These are phyloP conservation scores for Talaromyces sp. DNA, from an alignment of 2,329 filamentous ascomycete species.

Conservation along the genomic window DNA sequence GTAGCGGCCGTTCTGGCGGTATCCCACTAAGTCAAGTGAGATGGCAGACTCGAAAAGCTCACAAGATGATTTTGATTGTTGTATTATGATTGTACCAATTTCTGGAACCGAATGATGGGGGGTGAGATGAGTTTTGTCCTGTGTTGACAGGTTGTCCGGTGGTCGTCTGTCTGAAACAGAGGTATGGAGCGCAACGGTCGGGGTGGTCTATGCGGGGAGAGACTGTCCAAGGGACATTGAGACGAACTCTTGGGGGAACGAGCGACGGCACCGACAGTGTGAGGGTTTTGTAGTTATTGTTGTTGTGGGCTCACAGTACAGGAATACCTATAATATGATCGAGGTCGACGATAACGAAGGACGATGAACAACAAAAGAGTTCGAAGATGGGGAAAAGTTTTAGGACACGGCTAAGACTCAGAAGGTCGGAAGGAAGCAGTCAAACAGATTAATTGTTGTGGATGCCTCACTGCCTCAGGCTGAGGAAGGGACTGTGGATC, in stretches of 20 bases:
- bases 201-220: conserved; percentile 4
- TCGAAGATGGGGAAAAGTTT: conserved; percentile 9
- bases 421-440: not conserved
- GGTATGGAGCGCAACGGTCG: conserved; percentile 6
- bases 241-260: not conserved
- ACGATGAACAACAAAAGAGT: not conserved
- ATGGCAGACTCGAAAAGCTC: not conserved
- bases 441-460: not conserved
- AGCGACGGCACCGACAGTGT: not conserved
- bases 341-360: not conserved
- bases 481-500: not conserved
- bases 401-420: not conserved
- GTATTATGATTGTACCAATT: not conserved
- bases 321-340: not conserved
- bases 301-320: not conserved
- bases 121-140: not conserved
- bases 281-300: not conserved
- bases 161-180: not conserved
- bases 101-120: not conserved
- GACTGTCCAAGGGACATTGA: not conserved
- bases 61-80: not conserved
- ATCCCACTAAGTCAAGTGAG: conserved; percentile 25
- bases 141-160: conserved; percentile 2
- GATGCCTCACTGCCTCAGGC: conserved; percentile 9
- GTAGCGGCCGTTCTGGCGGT: conserved; percentile 10